Conservation (phyloP, 2,329 filamentous ascomycete species). For the Botryotinia narcissicola region DNA sequence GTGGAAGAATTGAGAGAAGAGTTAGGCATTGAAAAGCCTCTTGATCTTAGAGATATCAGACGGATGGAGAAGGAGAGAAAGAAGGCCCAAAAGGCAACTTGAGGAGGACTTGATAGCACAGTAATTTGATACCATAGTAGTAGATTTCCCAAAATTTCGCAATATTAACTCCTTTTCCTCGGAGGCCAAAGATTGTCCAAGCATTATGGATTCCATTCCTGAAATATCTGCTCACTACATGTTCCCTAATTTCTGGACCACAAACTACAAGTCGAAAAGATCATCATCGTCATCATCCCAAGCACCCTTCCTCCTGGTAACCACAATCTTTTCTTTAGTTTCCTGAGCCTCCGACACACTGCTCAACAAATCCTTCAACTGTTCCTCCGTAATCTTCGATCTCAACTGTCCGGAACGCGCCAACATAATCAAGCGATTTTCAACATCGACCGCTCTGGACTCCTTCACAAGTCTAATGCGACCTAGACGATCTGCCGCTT, state of each 20-base stretch:
- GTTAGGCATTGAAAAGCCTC: constrained; percentile 82
- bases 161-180: constrained; percentile 9
- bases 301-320: constrained; percentile 76
- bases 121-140: constrained; percentile 7
- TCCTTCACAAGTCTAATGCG: constrained; percentile 96
- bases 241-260: background rate
- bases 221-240: background rate
- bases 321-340: constrained; percentile 81
- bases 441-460: constrained; percentile 82
- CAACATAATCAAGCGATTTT: constrained; percentile 89
- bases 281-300: constrained; percentile 84
- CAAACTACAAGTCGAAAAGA: constrained; percentile 54
- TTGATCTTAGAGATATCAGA: constrained; percentile 77
- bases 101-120: constrained; percentile 35
- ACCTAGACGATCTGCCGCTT: constrained; percentile 87
- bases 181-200: background rate
- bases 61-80: constrained; percentile 66
- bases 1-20: constrained; percentile 71
- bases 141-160: constrained; percentile 3
- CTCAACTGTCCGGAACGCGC: constrained; percentile 84
- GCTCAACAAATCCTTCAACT: constrained; percentile 87
- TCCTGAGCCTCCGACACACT: constrained; percentile 78
- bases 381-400: constrained; percentile 83
- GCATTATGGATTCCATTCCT: background rate
- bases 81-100: constrained; percentile 52